A percentile compares a stretch with the other conserved stretches of the same genome.
Conservation (phyloP, 2,329 filamentous ascomycete species). For the Tympanopsis confertula region DNA sequence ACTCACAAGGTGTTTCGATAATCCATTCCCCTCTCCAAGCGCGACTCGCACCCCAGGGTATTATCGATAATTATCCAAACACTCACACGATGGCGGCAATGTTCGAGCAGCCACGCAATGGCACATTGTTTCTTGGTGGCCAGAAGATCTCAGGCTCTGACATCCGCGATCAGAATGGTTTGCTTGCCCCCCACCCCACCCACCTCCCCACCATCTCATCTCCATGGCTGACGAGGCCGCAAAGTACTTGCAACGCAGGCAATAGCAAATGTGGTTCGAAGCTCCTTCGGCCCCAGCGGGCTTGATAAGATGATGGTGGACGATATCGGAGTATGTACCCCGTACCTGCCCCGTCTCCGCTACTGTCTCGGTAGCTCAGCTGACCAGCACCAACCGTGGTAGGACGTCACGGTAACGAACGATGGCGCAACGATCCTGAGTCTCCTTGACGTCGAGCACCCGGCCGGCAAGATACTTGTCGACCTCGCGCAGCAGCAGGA, state of each 20-base stretch:
- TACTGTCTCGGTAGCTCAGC: constrained; percentile 8
- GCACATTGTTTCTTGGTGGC: constrained; percentile 85
- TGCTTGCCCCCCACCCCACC: constrained; percentile 17
- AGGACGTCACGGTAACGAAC: constrained; percentile 98
- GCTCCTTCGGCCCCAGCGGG: constrained; percentile 91
- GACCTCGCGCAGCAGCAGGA: constrained; percentile 97
- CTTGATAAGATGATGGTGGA: constrained; percentile 99
- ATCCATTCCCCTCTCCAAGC: too few species aligned
- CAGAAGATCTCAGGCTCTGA: constrained; percentile 95
- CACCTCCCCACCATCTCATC: neutral
- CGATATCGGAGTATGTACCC: constrained; percentile 72
- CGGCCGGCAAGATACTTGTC: constrained; percentile 94
- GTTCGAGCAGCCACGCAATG: constrained; percentile 46
- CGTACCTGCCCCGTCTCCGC: constrained; percentile 6
- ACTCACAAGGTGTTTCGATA: too few species aligned
- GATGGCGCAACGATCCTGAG: constrained; percentile 94
- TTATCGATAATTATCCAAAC: too few species aligned
- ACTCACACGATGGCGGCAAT: neutral
- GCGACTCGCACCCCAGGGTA: too few species aligned
- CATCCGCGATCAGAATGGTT: constrained; percentile 93
- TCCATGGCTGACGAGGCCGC: too few species aligned
- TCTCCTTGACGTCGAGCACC: constrained; percentile 92
- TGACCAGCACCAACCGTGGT: constrained; percentile 7
- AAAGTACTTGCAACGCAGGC: constrained; percentile 86
- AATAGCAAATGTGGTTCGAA: constrained; percentile 97